Base-by-base conservation (phyloP, 495 filamentous ascomycete species). In the Aspergillus saccharolyticus region DNA sequence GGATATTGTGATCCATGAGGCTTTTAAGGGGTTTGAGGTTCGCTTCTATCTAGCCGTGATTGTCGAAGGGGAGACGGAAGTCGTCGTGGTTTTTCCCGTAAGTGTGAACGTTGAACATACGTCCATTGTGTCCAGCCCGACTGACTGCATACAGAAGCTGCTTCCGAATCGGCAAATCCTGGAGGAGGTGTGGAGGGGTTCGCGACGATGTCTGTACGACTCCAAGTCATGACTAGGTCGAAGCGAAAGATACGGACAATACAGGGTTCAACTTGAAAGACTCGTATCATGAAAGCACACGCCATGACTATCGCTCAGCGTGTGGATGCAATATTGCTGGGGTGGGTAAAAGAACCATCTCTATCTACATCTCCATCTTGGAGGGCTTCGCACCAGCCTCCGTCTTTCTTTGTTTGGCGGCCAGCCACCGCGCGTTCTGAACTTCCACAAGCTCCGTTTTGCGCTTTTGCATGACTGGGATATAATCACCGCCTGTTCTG, bases 1-100 rank as follows among this genome's bases (percentile, higher is more conserved):
- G 54, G 94, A 97, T 72, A 86, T 97, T 55, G 81, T 96, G 55
- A 89, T 99, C 46, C 90, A 97, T 70, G 94, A 99, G 71, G 94
- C 93, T 30, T 97, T 97, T 73, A 83, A 83, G 57, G 93, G 94
- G 43, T 95, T 96, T 67, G 90, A 91, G 71, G 93, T 97, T 48
- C 76, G 87, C 53, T 95, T 90, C 68, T 96, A 96, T 70, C 76
- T 99, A 15, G 84, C 87, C 10, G 89, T 97, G 12, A 86, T 96
- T 60, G 92, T 97, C 48, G 89, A 96, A 66, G 93, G 88, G 42
- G 94, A 97, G 74, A 83, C 85, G 55, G 85, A 89, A 53, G 83
- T 94, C 15, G 86, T 96, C 10, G 93, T 99, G 25, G 91, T 97
- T 4, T 99, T 97, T 70, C 94, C 92, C 9, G 84, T 87, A 65